Evolutionary conservation across 768 basidiomycete genomes (phyloP), one percentile per base, ranked within the genome.

Genomic region (Roridomyces roridus): DNA sequence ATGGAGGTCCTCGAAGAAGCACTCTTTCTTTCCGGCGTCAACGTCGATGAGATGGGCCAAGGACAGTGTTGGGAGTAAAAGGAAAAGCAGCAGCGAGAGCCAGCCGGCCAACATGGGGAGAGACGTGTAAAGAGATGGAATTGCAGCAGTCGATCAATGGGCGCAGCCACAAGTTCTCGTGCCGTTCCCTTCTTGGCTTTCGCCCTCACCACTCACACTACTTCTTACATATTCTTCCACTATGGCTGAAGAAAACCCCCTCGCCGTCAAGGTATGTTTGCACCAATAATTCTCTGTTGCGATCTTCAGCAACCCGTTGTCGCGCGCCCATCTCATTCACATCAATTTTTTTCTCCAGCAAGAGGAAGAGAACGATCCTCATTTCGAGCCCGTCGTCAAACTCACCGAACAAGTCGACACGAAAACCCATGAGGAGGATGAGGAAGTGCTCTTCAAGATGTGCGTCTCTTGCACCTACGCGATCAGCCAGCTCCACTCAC

Each of bases 321-420:
- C 31, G 31, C 31, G 31, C 31, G 31, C 31, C 15, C 57, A 61
- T 47, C 65, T 64, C 55, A 46, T 31, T 55, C 46, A 41, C 58
- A 57, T 60, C 68, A n/a, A n/a, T n/a, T n/a, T 53, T 64, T 57
- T 26, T 28, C 43, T 67, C 44, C 26, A 64, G 25, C 70, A 84
- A 82, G 83, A 85, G 64, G 94, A 96, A 73, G 92, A 95, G 74
- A 68, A 81, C 77, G 94, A 96, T 75, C 84, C 85, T 65, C 91
- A 95, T 66, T 98, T 94, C 75, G 96, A 97, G 77, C 97, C 97
- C 46, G 92, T 98, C 58, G 89, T 97, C 80, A 92, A 86, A 76
- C 91, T 98, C 75, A 96, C 94, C 8, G 91, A 99, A 75, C 88
- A 93, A 71, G 92, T 99, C 60, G 92, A 95, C 72, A 89, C 88